phyloP scores from a whole-genome alignment of 1,139 yeast genomes.

The Eremothecium coryli region DNA sequence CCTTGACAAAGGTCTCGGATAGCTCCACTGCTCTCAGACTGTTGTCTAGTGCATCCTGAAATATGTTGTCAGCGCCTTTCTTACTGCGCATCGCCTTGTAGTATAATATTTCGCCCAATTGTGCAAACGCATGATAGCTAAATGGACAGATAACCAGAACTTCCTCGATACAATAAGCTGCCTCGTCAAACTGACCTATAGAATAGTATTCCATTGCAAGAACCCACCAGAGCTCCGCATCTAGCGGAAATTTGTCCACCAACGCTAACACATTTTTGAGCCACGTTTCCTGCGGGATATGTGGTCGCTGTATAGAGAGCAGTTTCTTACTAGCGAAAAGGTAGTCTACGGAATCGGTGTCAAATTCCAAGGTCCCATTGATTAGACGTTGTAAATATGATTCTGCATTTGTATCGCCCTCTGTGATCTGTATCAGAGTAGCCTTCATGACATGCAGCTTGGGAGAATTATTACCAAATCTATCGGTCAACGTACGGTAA shows the following conservation, averaged over 20 bases:
- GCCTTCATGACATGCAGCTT: constrained; percentile 26
- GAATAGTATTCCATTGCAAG: constrained; percentile 52
- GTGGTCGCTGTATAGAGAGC: constrained; percentile 17
- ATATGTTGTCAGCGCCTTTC: constrained; percentile 10
- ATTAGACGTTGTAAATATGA: constrained; percentile 25
- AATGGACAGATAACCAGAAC: constrained; percentile 56
- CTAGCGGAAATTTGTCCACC: constrained; percentile 46
- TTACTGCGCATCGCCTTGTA: constrained; percentile 16
- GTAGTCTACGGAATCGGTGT: constrained; percentile 26
- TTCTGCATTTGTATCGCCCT: constrained; percentile 20
- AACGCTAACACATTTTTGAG: constrained; percentile 17
- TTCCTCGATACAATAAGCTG: constrained; percentile 62
- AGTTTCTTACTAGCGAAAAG: constrained; percentile 22
- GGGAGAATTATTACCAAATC: constrained; percentile 42
- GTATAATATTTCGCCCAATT: constrained; percentile 22
- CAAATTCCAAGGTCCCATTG: constrained; percentile 24
- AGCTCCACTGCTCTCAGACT: constrained; percentile 67
- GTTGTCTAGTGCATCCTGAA: constrained; percentile 41
- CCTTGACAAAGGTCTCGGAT: constrained; percentile 55
- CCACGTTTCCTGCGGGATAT: constrained; percentile 11
- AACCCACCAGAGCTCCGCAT: constrained; percentile 70
- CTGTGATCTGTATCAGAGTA: constrained; percentile 24
- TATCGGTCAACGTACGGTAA: constrained; percentile 56
- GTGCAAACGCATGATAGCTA: constrained; percentile 57
- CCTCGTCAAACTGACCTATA: constrained; percentile 58